These are phyloP conservation scores for Rhizophora apiculata DNA, from an alignment of 345 rosid genomes.

Conservation along the genomic window DNA sequence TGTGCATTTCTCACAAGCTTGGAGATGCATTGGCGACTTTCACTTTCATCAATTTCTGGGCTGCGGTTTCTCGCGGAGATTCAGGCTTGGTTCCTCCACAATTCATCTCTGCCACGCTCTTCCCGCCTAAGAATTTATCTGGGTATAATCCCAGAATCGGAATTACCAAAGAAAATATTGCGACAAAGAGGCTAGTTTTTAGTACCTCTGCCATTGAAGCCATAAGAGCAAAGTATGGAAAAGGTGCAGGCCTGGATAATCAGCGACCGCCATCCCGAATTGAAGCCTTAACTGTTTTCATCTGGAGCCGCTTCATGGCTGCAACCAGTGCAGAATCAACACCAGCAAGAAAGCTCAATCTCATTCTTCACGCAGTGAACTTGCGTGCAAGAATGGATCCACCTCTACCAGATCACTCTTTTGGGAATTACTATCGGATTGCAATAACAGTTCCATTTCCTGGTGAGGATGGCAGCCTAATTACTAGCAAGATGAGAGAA, in stretches of 20 bases:
- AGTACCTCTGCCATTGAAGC: not conserved
- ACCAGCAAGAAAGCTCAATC: slow-evolving; percentile 5
- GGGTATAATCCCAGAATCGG: slow-evolving; percentile 14
- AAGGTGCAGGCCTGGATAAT: not conserved
- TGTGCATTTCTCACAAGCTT: slow-evolving; percentile 38
- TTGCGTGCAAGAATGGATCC: slow-evolving; percentile 34
- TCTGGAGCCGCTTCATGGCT: slow-evolving; percentile 43
- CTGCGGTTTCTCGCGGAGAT: slow-evolving; percentile 25
- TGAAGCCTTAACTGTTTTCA: slow-evolving; percentile 41
- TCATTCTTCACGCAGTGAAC: slow-evolving; percentile 38
- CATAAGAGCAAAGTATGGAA: slow-evolving; percentile 4
- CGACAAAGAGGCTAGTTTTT: slow-evolving; percentile 16
- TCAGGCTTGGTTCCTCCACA: not conserved
- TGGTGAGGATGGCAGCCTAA: no score
- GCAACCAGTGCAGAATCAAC: slow-evolving; percentile 18
- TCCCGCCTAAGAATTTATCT: slow-evolving; percentile 17
- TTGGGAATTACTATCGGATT: slow-evolving; percentile 21
- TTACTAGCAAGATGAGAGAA: no score
- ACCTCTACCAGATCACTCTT: slow-evolving; percentile 29
- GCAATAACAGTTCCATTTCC: no score
- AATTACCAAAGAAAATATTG: slow-evolving; percentile 7
- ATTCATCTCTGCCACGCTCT: slow-evolving; percentile 14
- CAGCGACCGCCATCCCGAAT: slow-evolving; percentile 27
- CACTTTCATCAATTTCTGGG: slow-evolving; percentile 36
- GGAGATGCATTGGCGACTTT: slow-evolving; percentile 40